Evolutionary conservation across 495 filamentous ascomycete species (phyloP).

Genomic region (Cercophora newfieldiana): DNA sequence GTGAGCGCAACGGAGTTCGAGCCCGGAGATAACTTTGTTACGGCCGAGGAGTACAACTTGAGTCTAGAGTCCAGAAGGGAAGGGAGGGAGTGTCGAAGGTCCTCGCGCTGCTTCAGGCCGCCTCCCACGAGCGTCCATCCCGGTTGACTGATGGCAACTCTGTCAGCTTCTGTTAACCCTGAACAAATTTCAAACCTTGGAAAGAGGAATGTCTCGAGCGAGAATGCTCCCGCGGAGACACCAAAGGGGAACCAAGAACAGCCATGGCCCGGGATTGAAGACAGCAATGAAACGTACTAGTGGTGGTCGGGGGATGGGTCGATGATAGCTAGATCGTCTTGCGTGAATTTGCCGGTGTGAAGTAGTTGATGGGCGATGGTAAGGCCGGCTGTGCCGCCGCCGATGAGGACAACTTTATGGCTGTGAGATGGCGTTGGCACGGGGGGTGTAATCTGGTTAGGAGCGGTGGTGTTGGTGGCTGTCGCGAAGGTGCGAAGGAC

Average conservation of each 20-base stretch:
- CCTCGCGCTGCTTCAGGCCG: constrained; percentile 59
- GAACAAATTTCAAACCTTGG: too few species aligned
- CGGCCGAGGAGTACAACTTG: constrained; percentile 60
- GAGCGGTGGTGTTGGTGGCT: not conserved
- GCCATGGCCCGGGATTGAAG: too few species aligned
- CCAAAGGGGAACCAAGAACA: too few species aligned
- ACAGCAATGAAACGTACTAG: too few species aligned
- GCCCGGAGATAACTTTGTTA: constrained; percentile 53
- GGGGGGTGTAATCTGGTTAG: not conserved
- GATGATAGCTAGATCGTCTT: constrained; percentile 65
- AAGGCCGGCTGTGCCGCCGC: constrained; percentile 63
- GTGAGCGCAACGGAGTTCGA: constrained; percentile 59
- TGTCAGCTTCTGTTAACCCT: too few species aligned
- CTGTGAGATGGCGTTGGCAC: constrained; percentile 17
- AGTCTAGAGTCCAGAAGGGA: constrained; percentile 59
- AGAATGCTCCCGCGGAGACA: too few species aligned
- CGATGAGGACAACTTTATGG: constrained; percentile 66
- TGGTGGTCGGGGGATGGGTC: constrained; percentile 66
- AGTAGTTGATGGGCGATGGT: constrained; percentile 65
- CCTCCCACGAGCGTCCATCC: constrained; percentile 70
- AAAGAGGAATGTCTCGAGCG: too few species aligned
- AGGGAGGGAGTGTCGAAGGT: constrained; percentile 53
- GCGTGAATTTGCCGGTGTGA: constrained; percentile 51
- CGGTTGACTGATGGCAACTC: too few species aligned
- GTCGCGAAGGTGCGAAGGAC: constrained; percentile 35